Base-by-base conservation (phyloP, 2,329 filamentous ascomycete genomes). In the Cadophora luteo-olivacea region DNA sequence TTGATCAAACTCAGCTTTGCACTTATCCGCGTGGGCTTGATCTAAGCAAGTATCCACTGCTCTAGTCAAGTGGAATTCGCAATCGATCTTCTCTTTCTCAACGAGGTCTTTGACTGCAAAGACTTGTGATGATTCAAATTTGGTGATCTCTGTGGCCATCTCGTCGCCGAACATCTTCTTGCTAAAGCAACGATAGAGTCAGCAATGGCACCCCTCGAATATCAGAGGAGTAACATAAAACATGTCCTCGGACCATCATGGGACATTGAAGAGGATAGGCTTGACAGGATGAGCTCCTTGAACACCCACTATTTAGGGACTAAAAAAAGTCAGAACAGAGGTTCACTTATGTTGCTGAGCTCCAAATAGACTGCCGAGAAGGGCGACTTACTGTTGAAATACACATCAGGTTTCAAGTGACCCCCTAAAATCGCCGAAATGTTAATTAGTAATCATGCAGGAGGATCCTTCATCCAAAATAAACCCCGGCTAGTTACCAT, bases 401-500 rank as follows among this genome's bases (percentile, higher is more conserved):
- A 67, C 3, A 67, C 65, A 24, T 67, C 65, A 51, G 65, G 65
- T 48, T 67, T 67, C 24, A 67, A 24, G 29, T 67, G 65, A 22
- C 65, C 65, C 57, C 65, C 65, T 67, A 19, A 51, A 22, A 63
- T 63, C 51, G 8, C 24, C 24, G 32, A 19, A 29, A 11, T 32
- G 24, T 55, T 24, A 55, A 6, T 12, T 24, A 55, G 5, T 12
- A 32, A 22, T 19, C 19, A 22, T 22, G n/a, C 12, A 45, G 3
- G 45, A 49, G 6, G 22, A 5, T 49, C n/a, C n/a, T 22, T 9
- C 1, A 45, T 19, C 16, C 4, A 45, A 19, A 45, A 45, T 45
- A 19, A 38, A 3, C 29, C 29, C 9, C 36, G 16, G 41, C 14
- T 14, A 16, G 1, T 16, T 45, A 45, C 41, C 41, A 45, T 45